Conservation (phyloP, 164 flowering plant genomes). For the Cinnamomum chago region DNA sequence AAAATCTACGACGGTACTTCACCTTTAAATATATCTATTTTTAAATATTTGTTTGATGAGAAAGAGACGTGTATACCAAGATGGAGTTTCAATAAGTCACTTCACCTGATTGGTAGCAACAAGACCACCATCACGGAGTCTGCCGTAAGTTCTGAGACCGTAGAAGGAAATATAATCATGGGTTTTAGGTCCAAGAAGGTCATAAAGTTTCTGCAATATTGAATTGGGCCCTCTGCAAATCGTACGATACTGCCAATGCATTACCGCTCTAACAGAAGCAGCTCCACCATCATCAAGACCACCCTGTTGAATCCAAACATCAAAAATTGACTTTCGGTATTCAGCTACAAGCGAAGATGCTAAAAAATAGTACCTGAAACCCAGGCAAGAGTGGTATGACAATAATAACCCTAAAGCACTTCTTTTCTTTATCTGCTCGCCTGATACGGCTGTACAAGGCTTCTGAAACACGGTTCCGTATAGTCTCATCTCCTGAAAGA, state of each 20-base stretch:
- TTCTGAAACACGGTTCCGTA: conserved; percentile 83
- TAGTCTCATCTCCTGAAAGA: conserved; percentile 80
- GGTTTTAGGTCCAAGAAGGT: conserved; percentile 68
- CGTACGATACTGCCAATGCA: conserved; percentile 99
- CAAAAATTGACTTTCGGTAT: not conserved
- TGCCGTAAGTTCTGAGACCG: conserved; percentile 87
- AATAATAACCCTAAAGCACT: conserved; percentile 78
- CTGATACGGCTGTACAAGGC: conserved; percentile 74
- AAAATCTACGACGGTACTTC: not conserved
- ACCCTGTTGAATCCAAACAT: conserved; percentile 47
- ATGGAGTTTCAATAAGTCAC: not conserved
- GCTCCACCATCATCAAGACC: conserved; percentile 98
- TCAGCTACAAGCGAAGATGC: conserved; percentile 1
- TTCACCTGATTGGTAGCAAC: conserved; percentile 85
- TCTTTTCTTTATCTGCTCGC: conserved; percentile 80
- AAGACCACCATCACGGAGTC: conserved; percentile 77
- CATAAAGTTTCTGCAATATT: conserved; percentile 76
- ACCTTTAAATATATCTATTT: not conserved
- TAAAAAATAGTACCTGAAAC: conserved; percentile 65
- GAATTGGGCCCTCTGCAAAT: conserved; percentile 84
- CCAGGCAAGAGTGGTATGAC: conserved; percentile 96
- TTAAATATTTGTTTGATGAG: not conserved
- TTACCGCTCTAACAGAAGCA: conserved; percentile 95
- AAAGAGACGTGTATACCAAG: not conserved
- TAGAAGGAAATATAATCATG: conserved; percentile 94